Evolutionary conservation across 2,329 filamentous ascomycete genomes (phyloP).

Genomic region (Gnomoniopsis sp.): DNA sequence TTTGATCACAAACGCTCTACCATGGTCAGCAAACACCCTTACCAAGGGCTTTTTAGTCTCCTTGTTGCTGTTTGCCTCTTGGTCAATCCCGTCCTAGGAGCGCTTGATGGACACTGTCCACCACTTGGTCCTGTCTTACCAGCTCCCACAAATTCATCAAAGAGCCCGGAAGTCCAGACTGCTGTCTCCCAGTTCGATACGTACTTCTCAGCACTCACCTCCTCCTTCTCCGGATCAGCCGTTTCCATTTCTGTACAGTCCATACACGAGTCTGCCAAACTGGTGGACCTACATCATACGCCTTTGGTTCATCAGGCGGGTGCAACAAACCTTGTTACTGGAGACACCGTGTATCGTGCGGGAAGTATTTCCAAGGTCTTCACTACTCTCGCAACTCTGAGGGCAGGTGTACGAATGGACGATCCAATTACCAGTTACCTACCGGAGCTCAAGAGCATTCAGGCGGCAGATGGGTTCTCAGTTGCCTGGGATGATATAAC

Average conservation of each 20-base stretch:
- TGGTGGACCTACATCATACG: constrained; percentile 40
- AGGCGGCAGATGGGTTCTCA: constrained; percentile 24
- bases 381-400: constrained; percentile 28
- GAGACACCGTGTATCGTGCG: constrained; percentile 33
- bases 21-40: no score
- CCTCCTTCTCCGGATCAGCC: constrained; percentile 29
- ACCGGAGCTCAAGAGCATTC: constrained; percentile 31
- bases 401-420: constrained; percentile 31
- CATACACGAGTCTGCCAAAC: constrained; percentile 33
- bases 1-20: no score
- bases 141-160: constrained; percentile 31
- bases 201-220: constrained; percentile 26
- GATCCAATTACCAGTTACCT: constrained; percentile 44
- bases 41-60: background rate
- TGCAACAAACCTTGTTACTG: constrained; percentile 26
- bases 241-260: constrained; percentile 39
- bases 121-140: constrained; percentile 40
- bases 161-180: constrained; percentile 26
- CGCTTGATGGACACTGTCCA: constrained; percentile 35
- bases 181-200: constrained; percentile 24
- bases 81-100: constrained; percentile 8
- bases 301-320: constrained; percentile 27
- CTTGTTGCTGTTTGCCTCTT: background rate
- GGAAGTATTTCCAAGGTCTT: constrained; percentile 36
- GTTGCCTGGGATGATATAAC: constrained; percentile 47